These are phyloP conservation scores for Protomyces inouyei DNA, from an alignment of 1,139 yeast genomes.

Conservation along the genomic window DNA sequence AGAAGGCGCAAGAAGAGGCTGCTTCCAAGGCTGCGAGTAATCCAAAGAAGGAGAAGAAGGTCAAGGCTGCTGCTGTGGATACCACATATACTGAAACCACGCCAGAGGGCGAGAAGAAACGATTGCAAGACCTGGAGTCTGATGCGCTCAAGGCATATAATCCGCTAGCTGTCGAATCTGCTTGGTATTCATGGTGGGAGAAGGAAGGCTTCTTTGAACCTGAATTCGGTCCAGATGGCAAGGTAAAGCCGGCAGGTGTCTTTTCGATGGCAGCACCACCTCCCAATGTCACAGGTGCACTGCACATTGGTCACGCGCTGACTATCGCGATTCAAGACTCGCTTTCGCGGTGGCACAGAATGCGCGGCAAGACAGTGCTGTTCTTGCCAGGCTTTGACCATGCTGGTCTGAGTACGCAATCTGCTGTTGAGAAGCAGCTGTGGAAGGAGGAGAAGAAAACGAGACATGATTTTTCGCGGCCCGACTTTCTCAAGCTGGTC, in stretches of 20 bases:
- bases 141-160: constrained; percentile 90
- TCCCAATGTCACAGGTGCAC: constrained; percentile 97
- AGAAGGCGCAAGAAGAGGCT: constrained; percentile 66
- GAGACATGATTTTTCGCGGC: constrained; percentile 93
- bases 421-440: constrained; percentile 93
- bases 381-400: constrained; percentile 97
- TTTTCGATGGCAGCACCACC: constrained; percentile 97
- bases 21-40: constrained; percentile 41
- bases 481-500: constrained; percentile 75
- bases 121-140: constrained; percentile 76
- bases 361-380: constrained; percentile 92
- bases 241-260: constrained; percentile 70
- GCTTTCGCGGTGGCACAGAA: constrained; percentile 86
- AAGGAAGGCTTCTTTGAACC: constrained; percentile 85
- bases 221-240: constrained; percentile 68
- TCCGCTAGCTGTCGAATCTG: constrained; percentile 88
- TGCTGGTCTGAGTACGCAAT: constrained; percentile 98
- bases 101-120: constrained; percentile 81
- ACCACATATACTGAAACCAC: constrained; percentile 64
- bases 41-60: constrained; percentile 51
- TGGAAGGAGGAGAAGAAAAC: constrained; percentile 87
- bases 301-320: constrained; percentile 97
- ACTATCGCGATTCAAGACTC: constrained; percentile 94
- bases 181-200: constrained; percentile 99
- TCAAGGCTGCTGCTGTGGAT: constrained; percentile 62